Evolutionary conservation across 23 red algal species (phyloP).

Genomic region (Gracilaria domingensis): DNA sequence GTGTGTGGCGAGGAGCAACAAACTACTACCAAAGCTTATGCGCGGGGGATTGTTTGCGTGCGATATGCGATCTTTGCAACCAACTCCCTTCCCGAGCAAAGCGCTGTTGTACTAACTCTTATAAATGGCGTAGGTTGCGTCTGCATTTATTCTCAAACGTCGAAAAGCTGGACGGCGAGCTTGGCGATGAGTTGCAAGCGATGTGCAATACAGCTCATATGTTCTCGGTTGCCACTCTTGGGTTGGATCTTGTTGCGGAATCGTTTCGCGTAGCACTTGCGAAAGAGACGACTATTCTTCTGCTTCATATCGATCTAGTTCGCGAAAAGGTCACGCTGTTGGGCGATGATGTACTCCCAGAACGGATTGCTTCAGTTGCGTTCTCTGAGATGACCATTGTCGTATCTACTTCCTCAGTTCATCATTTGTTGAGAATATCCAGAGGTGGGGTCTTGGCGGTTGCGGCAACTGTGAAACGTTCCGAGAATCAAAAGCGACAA

Average conservation of each 20-base stretch:
- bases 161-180: slow-evolving; percentile 31
- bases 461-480: slow-evolving; percentile 51
- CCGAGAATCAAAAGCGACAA: not conserved
- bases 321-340: slow-evolving; percentile 43
- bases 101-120: slow-evolving; percentile 40
- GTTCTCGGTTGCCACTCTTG: slow-evolving; percentile 67
- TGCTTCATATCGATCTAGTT: slow-evolving; percentile 45
- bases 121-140: slow-evolving; percentile 29
- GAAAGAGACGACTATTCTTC: slow-evolving; percentile 13
- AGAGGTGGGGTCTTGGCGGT: slow-evolving; percentile 54
- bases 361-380: slow-evolving; percentile 35
- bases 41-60: slow-evolving; percentile 40
- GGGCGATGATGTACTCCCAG: slow-evolving; percentile 33
- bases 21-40: slow-evolving; percentile 1
- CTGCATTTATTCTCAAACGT: slow-evolving; percentile 48
- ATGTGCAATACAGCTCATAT: slow-evolving; percentile 46
- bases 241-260: slow-evolving; percentile 54
- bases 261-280: slow-evolving; percentile 63
- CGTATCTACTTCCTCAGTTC: slow-evolving; percentile 20
- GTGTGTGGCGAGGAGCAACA: slow-evolving; percentile 22
- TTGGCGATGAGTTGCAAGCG: slow-evolving; percentile 23
- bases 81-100: slow-evolving; percentile 44
- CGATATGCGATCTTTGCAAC: slow-evolving; percentile 27
- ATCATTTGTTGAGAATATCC: slow-evolving; percentile 67
- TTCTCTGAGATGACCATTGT: slow-evolving; percentile 75